These are phyloP conservation scores for Diospyros kaki DNA, from an alignment of 148 eudicot species.

Conservation along the genomic window DNA sequence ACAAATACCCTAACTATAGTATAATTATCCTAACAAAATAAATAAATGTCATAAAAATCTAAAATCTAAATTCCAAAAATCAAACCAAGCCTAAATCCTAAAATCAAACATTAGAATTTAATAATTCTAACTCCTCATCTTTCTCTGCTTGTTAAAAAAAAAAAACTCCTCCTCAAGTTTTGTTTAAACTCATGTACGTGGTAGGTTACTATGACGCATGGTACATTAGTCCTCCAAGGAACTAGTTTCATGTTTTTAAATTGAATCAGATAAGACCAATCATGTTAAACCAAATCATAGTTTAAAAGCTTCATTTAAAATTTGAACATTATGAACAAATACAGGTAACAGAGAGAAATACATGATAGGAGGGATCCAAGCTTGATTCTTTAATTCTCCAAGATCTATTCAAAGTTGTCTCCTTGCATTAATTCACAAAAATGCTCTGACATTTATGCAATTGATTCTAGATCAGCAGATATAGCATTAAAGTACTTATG, in stretches of 20 bases:
- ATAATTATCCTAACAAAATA: too few relatives aligned
- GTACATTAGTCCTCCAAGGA: not conserved
- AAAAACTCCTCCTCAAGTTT: too few relatives aligned
- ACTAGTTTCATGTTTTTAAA: not conserved
- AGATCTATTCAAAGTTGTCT: not conserved
- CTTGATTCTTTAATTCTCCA: not conserved
- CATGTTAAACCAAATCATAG: not conserved
- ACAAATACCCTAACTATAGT: too few relatives aligned
- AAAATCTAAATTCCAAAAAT: too few relatives aligned
- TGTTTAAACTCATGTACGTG: too few relatives aligned
- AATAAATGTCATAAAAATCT: too few relatives aligned
- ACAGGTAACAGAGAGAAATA: not conserved
- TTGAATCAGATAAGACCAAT: not conserved
- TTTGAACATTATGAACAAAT: not conserved
- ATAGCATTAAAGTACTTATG: not conserved
- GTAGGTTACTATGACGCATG: too few relatives aligned
- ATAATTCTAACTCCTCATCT: too few relatives aligned
- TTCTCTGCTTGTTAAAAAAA: too few relatives aligned
- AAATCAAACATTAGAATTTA: too few relatives aligned
- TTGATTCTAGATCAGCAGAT: not conserved
- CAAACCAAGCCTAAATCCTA: too few relatives aligned
- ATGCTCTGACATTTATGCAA: not conserved
- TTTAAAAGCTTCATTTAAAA: not conserved
- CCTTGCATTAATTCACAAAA: not conserved
- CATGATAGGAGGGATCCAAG: not conserved